Evolutionary conservation across 2,329 filamentous ascomycete species (phyloP).

Genomic region (Trichophaea hybrida): DNA sequence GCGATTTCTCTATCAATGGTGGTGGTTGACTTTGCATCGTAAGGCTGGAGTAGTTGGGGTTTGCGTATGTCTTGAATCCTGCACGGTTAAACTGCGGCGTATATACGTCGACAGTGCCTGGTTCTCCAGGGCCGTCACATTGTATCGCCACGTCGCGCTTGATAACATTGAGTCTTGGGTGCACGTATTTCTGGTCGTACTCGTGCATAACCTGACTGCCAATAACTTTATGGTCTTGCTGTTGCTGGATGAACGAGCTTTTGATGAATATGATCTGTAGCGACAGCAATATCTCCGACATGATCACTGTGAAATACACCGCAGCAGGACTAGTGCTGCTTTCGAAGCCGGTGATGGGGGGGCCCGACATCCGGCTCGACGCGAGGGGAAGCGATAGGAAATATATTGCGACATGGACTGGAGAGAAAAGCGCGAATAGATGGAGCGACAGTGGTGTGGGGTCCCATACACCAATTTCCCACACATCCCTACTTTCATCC

Average conservation of each 20-base stretch:
- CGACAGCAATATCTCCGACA: slow-evolving; percentile 61
- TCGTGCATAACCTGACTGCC: slow-evolving; percentile 88
- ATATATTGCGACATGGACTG: slow-evolving; percentile 83
- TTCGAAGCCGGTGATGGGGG: slow-evolving; percentile 3
- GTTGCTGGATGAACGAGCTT: slow-evolving; percentile 63
- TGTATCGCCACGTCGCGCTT: slow-evolving; percentile 23
- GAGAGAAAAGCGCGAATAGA: slow-evolving; percentile 82
- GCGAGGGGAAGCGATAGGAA: slow-evolving; percentile 67
- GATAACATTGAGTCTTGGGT: slow-evolving; percentile 57
- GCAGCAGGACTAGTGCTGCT: slow-evolving; percentile 34
- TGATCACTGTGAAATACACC: slow-evolving; percentile 68
- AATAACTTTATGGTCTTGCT: slow-evolving; percentile 68
- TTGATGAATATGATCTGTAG: slow-evolving; percentile 61
- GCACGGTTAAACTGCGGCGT: slow-evolving; percentile 10
- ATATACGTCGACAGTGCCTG: slow-evolving; percentile 11
- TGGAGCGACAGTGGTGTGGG: slow-evolving; percentile 70
- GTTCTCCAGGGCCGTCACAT: slow-evolving; percentile 2
- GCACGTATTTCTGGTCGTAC: slow-evolving; percentile 91
- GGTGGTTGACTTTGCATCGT: background rate
- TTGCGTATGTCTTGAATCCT: slow-evolving; percentile 16
- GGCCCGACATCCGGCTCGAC: background rate
- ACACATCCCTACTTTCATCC: slow-evolving; percentile 70
- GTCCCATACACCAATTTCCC: slow-evolving; percentile 91
- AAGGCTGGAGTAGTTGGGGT: slow-evolving; percentile 20
- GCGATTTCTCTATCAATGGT: background rate